Conservation (phyloP, 371 early-diverging fungal genomes). For the Circinella minor region DNA sequence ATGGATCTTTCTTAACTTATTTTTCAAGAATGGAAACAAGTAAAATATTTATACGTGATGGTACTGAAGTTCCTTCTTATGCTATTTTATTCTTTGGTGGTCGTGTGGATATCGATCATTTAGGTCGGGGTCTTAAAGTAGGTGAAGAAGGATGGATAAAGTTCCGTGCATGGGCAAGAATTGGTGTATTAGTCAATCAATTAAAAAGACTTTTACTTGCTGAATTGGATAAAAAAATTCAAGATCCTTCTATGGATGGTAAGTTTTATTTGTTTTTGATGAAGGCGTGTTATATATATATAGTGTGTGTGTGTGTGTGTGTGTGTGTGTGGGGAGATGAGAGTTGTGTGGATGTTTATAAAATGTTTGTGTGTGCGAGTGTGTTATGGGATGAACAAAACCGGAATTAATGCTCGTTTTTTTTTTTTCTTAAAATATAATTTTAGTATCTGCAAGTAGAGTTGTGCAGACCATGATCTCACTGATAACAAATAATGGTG, state of each 20-base stretch:
- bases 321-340: background rate
- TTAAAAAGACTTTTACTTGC: conserved; percentile 71
- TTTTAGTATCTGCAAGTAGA: conserved; percentile 48
- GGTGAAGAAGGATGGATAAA: conserved; percentile 64
- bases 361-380: conserved; percentile 49
- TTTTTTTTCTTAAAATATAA: background rate
- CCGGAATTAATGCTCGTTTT: conserved; percentile 9
- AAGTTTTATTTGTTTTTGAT: conserved; percentile 15
- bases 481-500: conserved; percentile 59
- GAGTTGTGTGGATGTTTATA: background rate
- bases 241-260: conserved; percentile 67
- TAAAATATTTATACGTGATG: conserved; percentile 82
- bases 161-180: conserved; percentile 81
- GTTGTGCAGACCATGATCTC: conserved; percentile 59
- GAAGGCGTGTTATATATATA: conserved; percentile 29
- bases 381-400: background rate
- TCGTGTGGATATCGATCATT: conserved; percentile 69
- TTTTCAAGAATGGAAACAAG: conserved; percentile 70
- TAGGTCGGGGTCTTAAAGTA: conserved; percentile 64
- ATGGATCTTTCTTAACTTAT: conserved; percentile 69
- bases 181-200: conserved; percentile 80
- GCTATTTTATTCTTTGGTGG: conserved; percentile 80
- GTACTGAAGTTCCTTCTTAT: conserved; percentile 67
- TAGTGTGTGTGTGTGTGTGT: conserved; percentile 44
- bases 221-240: conserved; percentile 72